Base-by-base conservation (phyloP, 805 yeast species). In the Kregervanrija pseudodelftensis region DNA sequence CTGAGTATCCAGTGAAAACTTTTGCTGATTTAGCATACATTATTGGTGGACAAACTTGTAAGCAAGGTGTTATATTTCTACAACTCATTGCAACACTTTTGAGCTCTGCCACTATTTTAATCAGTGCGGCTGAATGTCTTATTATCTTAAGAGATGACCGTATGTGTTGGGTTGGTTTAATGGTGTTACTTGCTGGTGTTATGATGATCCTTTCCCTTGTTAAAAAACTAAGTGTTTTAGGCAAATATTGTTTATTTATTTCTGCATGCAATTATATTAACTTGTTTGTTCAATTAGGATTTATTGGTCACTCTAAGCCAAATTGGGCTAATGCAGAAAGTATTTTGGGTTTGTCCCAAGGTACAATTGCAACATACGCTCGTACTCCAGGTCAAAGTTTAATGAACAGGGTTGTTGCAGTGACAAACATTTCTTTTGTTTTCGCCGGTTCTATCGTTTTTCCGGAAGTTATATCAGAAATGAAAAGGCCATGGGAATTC, bases 361-460 rank as follows among this genome's bases (percentile, higher is more conserved):
- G 59, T n/a, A 58, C 51, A 36, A 40, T 49, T 17, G 36, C 30
- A 34, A 48, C 53, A 11, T 46, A 34, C 35, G 49, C 40, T n/a
- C 35, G 52, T 22, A 39, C 53, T 9, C 50, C 56, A 3, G 40
- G 45, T 22, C 46, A 43, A 13, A 34, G 51, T 11, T 47, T 63
- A 42, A 50, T 57, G 38, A 52, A 53, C 40, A 67, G 63, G 47
- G 57, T 69, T 38, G 60, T 58, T 14, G 72, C 72, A 13, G 54
- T 68, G 47, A 64, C 70, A 58, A 72, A 72, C 53, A 64, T 72
- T 49, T 73, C 73, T 14, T 73, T 67, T 54, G 68, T 75, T 3
- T 73, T 70, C 62, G 77, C 76, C 35, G 78, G 77, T 49, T 72
- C 77, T n/a, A 64, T 72, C 49, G 67, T 72, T 41, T 72, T 71